Evolutionary conservation across 2,329 filamentous ascomycete species (phyloP).

Genomic region (Mariannaea elegans): DNA sequence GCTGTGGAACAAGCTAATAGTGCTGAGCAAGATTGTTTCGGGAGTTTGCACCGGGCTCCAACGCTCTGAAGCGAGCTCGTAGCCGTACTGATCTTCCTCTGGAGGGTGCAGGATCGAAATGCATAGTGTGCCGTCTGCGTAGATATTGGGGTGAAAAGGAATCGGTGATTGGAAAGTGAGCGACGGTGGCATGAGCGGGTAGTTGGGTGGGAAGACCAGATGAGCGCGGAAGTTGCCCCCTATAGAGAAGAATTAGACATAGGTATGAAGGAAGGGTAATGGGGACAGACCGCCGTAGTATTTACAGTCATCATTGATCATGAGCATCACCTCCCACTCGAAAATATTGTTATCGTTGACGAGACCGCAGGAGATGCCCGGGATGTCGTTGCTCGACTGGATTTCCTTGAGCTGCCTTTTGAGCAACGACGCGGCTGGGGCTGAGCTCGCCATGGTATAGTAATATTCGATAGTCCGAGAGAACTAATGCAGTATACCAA

Average conservation of each 20-base stretch:
- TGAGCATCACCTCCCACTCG: conserved; percentile 98
- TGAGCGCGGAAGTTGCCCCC: conserved; percentile 92
- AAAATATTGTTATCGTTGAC: conserved; percentile 88
- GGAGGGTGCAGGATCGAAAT: conserved; percentile 97
- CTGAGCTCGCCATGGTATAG: conserved; percentile 40
- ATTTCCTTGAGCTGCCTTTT: conserved; percentile 92
- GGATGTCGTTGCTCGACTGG: conserved; percentile 89
- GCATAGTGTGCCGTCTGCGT: conserved; percentile 86
- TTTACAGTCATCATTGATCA: conserved; percentile 95
- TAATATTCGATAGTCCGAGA: background rate
- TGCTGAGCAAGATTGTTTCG: conserved; percentile 90
- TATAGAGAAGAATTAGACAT: conserved; percentile 47
- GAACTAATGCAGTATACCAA: background rate
- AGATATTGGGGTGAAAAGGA: conserved; percentile 94
- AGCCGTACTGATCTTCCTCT: conserved; percentile 92
- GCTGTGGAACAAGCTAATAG: conserved; percentile 90
- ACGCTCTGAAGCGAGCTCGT: conserved; percentile 88
- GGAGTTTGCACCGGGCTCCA: conserved; percentile 96
- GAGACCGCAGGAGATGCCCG: conserved; percentile 92
- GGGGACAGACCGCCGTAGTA: conserved; percentile 81
- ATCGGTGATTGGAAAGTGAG: conserved; percentile 87
- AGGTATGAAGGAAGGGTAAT: background rate
- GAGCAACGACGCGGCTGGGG: conserved; percentile 77
- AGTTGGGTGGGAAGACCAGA: conserved; percentile 83
- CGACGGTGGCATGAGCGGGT: conserved; percentile 87